Conservation (phyloP, 176 grass and related monocot species). For the Oryza meyeriana region DNA sequence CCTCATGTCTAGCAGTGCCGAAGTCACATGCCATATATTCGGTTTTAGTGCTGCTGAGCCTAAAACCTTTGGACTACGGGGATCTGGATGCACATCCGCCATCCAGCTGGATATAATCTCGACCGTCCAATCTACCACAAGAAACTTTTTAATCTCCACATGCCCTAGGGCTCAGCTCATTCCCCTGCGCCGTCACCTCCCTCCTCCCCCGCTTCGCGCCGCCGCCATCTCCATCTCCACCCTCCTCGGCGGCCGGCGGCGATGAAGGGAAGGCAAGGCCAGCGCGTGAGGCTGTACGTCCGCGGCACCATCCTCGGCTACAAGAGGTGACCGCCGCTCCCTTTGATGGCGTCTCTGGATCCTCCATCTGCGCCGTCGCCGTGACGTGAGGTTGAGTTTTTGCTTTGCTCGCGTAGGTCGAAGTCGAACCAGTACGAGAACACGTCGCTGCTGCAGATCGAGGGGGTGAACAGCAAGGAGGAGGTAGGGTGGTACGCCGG, state of each 20-base stretch:
- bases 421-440: conserved; percentile 74
- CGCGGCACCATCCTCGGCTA: conserved; percentile 70
- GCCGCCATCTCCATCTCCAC: not conserved
- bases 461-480: conserved; percentile 67
- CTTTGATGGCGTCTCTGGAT: not conserved
- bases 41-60: too few relatives aligned
- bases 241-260: conserved; percentile 4
- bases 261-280: conserved; percentile 53
- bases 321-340: conserved; percentile 38
- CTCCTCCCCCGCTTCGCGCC: not conserved
- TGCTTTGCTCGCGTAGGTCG: conserved; percentile 19
- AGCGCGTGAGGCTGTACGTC: conserved; percentile 56
- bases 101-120: not conserved
- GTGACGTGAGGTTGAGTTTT: not conserved
- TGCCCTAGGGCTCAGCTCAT: conserved; percentile 41
- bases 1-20: too few relatives aligned
- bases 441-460: conserved; percentile 63
- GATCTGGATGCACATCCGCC: not conserved
- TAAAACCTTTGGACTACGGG: too few relatives aligned
- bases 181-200: not conserved
- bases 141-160: conserved; percentile 19
- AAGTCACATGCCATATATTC: too few relatives aligned
- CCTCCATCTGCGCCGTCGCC: not conserved
- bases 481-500: conserved; percentile 61
- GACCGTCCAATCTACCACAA: conserved; percentile 5